Percentiles rank a stretch among this genome's conserved stretches.
Conservation (phyloP, 805 yeast species). For the Kuraishia piskuri region DNA sequence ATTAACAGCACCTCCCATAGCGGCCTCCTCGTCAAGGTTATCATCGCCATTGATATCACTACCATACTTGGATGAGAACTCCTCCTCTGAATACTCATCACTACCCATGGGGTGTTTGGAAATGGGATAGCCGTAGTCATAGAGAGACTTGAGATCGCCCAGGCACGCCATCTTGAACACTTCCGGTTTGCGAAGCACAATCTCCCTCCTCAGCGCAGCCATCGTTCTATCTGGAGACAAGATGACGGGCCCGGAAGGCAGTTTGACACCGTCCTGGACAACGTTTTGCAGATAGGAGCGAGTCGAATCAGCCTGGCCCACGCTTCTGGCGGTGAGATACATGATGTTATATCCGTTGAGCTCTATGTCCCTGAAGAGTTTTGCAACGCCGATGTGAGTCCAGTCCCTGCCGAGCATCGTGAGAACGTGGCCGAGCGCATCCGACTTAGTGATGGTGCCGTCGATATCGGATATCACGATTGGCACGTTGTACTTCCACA, state of each 20-base stretch:
- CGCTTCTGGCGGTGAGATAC: slow-evolving; percentile 91
- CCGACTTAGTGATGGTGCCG: slow-evolving; percentile 96
- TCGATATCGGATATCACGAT: slow-evolving; percentile 96
- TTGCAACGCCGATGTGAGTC: slow-evolving; percentile 96
- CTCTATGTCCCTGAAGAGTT: slow-evolving; percentile 77
- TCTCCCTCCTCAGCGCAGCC: slow-evolving; percentile 89
- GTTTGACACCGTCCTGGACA: slow-evolving; percentile 59
- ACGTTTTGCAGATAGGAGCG: slow-evolving; percentile 74
- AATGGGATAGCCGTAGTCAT: slow-evolving; percentile 22
- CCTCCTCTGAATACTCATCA: background rate
- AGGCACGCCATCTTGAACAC: slow-evolving; percentile 98
- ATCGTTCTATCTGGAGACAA: slow-evolving; percentile 93
- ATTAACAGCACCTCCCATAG: too few relatives aligned
- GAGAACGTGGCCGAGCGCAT: slow-evolving; percentile 92
- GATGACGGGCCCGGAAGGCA: slow-evolving; percentile 91
- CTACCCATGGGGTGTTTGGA: slow-evolving; percentile 1
- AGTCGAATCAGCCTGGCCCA: slow-evolving; percentile 91
- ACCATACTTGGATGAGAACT: background rate
- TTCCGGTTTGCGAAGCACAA: slow-evolving; percentile 90
- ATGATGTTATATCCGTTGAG: slow-evolving; percentile 87
- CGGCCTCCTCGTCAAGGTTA: slow-evolving; percentile 5
- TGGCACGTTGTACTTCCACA: slow-evolving; percentile 81
- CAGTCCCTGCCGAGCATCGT: slow-evolving; percentile 94
- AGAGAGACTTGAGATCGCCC: slow-evolving; percentile 72
- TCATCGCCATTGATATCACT: slow-evolving; percentile 5